Conservation (phyloP, 129 eudicot genomes). For the Erigeron canadensis region DNA sequence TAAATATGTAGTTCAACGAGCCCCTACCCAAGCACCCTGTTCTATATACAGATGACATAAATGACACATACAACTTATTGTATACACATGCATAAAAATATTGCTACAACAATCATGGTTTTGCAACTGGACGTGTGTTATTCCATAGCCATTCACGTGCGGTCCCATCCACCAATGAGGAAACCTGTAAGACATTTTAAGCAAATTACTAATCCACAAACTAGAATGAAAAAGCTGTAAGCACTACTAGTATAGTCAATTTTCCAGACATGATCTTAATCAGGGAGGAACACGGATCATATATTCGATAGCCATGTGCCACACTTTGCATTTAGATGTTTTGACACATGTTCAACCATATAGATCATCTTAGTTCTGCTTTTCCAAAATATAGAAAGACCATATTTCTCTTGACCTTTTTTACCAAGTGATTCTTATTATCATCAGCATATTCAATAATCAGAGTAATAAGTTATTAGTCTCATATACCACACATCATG, state of each 20-base stretch:
- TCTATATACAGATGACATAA: slow-evolving; percentile 25
- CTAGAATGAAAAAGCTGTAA: not conserved
- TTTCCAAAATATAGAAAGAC: not conserved
- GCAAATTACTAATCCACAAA: slow-evolving; percentile 10
- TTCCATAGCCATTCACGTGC: slow-evolving; percentile 90
- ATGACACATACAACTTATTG: slow-evolving; percentile 2
- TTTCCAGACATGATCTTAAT: not conserved
- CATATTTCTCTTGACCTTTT: too few relatives aligned
- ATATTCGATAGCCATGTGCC: not conserved
- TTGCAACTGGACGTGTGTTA: slow-evolving; percentile 72
- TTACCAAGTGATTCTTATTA: too few relatives aligned
- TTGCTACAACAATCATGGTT: slow-evolving; percentile 26
- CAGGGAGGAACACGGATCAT: not conserved
- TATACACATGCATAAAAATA: slow-evolving; percentile 8
- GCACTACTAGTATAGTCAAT: not conserved
- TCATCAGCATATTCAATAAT: too few relatives aligned
- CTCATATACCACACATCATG: too few relatives aligned
- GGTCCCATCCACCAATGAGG: slow-evolving; percentile 72
- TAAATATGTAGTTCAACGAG: slow-evolving; percentile 1
- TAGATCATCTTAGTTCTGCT: not conserved
- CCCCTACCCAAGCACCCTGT: slow-evolving; percentile 9
- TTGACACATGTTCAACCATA: not conserved
- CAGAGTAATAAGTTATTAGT: too few relatives aligned
- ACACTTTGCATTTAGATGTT: not conserved
- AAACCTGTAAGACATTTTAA: slow-evolving; percentile 46